Evolutionary conservation across 306 rosid genomes (phyloP), one percentile per base, ranked within the genome.

Genomic region (Acacia acuminata): DNA sequence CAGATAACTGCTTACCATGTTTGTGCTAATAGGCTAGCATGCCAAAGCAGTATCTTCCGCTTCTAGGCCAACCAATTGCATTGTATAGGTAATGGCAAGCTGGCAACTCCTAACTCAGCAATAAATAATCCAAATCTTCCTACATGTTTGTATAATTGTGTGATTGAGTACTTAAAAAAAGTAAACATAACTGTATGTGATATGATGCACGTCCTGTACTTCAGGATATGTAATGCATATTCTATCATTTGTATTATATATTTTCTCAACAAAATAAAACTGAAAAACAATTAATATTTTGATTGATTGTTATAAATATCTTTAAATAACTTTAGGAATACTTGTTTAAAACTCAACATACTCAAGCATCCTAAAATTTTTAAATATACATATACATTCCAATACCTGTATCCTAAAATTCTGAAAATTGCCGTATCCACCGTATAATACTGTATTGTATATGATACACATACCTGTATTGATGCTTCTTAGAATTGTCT

Each of bases 41-140:
- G 97, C 99, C 97, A 24, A 96, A 93, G 92, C 99, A 96, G 88
- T 96, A 96, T 87, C 94, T 96, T 86, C 99, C 97, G n/a, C 96
- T 96, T 34, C 77, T 96, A 32, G 90, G 93, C 78, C 98, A 92
- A 87, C 97, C 99, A 11, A 92, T 94, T 84, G 97, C 99, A 40
- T 66, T 93, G 78, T 91, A 88, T 70, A 96, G 99, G 98, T 91
- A 88, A 77, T 65, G 63, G 4, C 48, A 36, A 71, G 27, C n/a
- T 19, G 25, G 1, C 63, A 55, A 76, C n/a, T 16, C 78, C 68
- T 12, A 47, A 48, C 77, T 87, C 51, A 43, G 63, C 71, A 56
- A 55, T 71, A 74, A 32, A 76, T n/a, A 53, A 20, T 51, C 63
- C 76, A 55, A 63, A 13, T 71, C 73, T 58, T 47, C 30, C 71